Percentiles rank a stretch among this genome's conserved stretches.
Evolutionary conservation across 352 stramenopile species (phyloP).

Genomic region (Globisporangium heterothallicum): DNA sequence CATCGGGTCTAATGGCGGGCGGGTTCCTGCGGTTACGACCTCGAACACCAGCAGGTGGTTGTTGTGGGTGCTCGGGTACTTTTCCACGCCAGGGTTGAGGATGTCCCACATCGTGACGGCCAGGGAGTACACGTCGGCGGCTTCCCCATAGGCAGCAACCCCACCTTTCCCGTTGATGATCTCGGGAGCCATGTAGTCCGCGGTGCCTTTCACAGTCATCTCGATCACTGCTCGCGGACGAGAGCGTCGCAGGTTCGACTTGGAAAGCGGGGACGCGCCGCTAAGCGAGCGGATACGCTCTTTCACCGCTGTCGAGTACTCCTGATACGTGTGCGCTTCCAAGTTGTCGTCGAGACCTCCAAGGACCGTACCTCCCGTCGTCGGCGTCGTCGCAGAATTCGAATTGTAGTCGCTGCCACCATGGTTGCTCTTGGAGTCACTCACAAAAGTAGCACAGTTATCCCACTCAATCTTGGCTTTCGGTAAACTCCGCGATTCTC

Average conservation of each 20-base stretch:
- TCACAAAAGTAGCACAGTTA: background rate
- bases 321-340: conserved; percentile 6
- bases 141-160: conserved; percentile 47
- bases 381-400: background rate
- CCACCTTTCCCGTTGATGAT: conserved; percentile 54
- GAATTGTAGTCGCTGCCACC: background rate
- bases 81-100: conserved; percentile 36
- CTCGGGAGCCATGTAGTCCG: conserved; percentile 75
- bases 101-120: conserved; percentile 77
- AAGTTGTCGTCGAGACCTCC: conserved; percentile 6
- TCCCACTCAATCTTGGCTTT: conserved; percentile 12
- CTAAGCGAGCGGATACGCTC: too few relatives aligned
- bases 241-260: too few relatives aligned
- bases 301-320: conserved; percentile 11
- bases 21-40: conserved; percentile 31
- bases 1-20: conserved; percentile 28
- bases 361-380: background rate
- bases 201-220: conserved; percentile 60
- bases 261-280: too few relatives aligned
- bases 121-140: conserved; percentile 64
- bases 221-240: too few relatives aligned
- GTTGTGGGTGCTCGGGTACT: conserved; percentile 39
- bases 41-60: conserved; percentile 54
- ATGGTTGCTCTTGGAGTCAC: background rate
- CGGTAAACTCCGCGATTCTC: conserved; percentile 29